Evolutionary conservation across 345 rosid genomes (phyloP), one percentile per base, ranked within the genome.

Genomic region (Lepidium aucheri): DNA sequence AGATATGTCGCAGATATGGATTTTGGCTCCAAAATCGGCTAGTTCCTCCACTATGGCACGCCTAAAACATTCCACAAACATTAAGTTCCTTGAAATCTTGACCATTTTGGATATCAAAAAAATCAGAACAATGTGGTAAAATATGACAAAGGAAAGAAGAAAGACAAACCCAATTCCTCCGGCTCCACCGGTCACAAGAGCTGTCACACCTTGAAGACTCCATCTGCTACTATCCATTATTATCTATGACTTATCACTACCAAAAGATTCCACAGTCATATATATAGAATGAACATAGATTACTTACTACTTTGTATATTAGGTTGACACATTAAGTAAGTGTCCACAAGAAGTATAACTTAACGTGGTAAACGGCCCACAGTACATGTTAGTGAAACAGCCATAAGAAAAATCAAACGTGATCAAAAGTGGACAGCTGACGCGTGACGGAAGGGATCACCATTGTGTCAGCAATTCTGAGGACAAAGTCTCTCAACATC

Each of bases 181-280:
- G 55, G 75, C 65, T 32, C 79, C 81, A 47, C 83, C 79, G 5
- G 78, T 80, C 60, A 80, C 81, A 34, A 80, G 77, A 35, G 81
- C 81, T 7, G 56, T 70, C 78, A 67, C 76, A 14, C 78, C 80
- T 10, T 63, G 53, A 36, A 79, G 78, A 39, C 76, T 72, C 86
- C 86, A 82, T 54, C 80, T 74, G n/a, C n/a, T n/a, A n/a, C n/a
- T n/a, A n/a, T n/a, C n/a, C n/a, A n/a, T n/a, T n/a, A n/a, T n/a
- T n/a, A n/a, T n/a, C n/a, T n/a, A n/a, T n/a, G n/a, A n/a, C n/a
- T n/a, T n/a, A 20, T 1, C 45, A 14, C 17, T 41, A 7, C 1
- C 3, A 7, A 14, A 7, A 41, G 7, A 41, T 14, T n/a, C 17
- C 17, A 41, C 8, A 13, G 13, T n/a, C 22, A 20, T n/a, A 13